Base-by-base conservation (phyloP, 2,329 filamentous ascomycete species). In the Capronia coronata region DNA sequence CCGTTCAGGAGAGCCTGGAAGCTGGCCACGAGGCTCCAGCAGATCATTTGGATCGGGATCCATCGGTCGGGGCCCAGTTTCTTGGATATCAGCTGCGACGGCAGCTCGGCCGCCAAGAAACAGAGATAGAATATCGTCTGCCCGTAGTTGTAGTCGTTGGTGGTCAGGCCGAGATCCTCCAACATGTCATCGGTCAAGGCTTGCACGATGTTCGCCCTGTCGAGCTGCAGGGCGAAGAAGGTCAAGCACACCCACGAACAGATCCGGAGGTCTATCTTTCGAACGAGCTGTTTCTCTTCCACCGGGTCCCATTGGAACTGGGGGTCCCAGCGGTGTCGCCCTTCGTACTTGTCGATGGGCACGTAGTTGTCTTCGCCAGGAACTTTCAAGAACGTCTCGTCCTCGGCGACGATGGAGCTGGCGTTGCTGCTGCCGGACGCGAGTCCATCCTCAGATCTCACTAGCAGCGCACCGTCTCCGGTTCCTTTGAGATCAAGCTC, bases 221-320 rank as follows among this genome's bases (percentile, higher is more conserved):
- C 78, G 2, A 82, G 65, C 58, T 82, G 75, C 1, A 82, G 65
- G 0, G 73, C 77, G 44, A 80, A 78, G 63, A 81, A 81, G 75
- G 78, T 25, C 8, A 41, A 9, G 21, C 38, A 41, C 19, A 19
- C 29, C 29, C 49, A 65, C 2, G 59, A 46, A 43, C 60, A 64
- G 48, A 66, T 61, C 40, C 40, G 46, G 3, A 48, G 27, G 29
- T 50, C 46, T 29, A 53, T 47, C 44, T 59, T 60, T 37, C 57
- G 45, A 11, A 59, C 55, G 9, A 62, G 41, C 19, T 32, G 54
- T 34, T 49, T 56, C 51, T 61, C 57, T 51, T 59, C 60, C 5
- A 52, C 46, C 18, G 35, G 52, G 13, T 48, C 52, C 53, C 58
- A 60, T 29, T 42, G 39, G 21, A 57, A 52, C 7, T 43, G 21